A percentile compares a stretch with the other conserved stretches of the same genome.
Conservation (phyloP, 1,284 basidiomycete species). For the Ceratobasidium sp. region DNA sequence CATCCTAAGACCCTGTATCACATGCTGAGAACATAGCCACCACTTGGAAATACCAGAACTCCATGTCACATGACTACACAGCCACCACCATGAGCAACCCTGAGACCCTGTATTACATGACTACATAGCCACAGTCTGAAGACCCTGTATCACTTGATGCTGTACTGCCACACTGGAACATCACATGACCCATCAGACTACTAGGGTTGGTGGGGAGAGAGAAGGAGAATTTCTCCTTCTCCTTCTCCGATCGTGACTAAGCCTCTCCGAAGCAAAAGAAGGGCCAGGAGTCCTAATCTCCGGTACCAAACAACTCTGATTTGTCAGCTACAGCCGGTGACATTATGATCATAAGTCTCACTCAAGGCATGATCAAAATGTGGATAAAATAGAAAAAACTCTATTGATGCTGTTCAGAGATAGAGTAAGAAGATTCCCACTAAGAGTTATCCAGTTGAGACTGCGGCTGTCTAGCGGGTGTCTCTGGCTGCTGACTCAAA, state of each 20-base stretch:
- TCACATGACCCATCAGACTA: too few relatives aligned
- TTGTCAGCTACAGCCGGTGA: background rate
- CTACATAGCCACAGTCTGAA: too few relatives aligned
- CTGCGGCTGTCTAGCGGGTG: conserved; percentile 1
- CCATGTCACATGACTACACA: too few relatives aligned
- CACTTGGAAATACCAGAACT: too few relatives aligned
- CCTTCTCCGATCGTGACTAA: conserved; percentile 6
- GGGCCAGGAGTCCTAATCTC: background rate
- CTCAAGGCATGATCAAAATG: background rate
- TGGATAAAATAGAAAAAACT: background rate
- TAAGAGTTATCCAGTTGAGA: background rate
- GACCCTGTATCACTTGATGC: too few relatives aligned
- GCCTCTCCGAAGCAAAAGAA: background rate
- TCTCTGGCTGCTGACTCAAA: background rate
- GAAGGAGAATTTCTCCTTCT: conserved; percentile 16
- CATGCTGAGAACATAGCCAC: too few relatives aligned
- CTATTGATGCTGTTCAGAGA: background rate
- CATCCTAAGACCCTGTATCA: too few relatives aligned
- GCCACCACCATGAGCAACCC: too few relatives aligned
- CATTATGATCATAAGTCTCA: background rate
- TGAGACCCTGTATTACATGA: too few relatives aligned
- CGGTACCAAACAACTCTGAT: background rate
- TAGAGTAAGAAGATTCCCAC: background rate
- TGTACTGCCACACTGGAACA: too few relatives aligned
- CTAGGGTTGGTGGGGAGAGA: conserved; percentile 18